phyloP scores from a whole-genome alignment of 163 green algal species.

The Chlorella variabilis region DNA sequence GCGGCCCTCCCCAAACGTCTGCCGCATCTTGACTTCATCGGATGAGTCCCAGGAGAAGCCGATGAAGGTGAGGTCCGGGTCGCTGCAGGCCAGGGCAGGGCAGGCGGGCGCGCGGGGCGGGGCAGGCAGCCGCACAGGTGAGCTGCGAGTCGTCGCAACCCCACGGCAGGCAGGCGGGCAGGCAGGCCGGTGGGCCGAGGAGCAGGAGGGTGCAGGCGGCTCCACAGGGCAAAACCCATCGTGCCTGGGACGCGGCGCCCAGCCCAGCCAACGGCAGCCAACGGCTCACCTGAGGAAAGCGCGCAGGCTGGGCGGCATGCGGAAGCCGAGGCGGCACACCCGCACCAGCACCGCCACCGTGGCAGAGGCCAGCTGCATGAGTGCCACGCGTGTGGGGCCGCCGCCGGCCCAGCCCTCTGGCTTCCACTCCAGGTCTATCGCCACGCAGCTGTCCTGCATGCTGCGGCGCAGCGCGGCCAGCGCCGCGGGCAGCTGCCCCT shows the following conservation, averaged over 20 bases:
- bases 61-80: constrained; percentile 41
- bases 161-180: background rate
- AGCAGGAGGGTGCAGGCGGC: too few species aligned
- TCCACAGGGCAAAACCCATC: too few species aligned
- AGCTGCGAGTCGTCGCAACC: too few species aligned
- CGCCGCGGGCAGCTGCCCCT: constrained; percentile 19
- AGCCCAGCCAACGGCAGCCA: too few species aligned
- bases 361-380: constrained; percentile 46
- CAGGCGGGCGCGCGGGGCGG: too few species aligned
- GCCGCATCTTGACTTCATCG: constrained; percentile 47
- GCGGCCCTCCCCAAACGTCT: constrained; percentile 41
- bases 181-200: too few species aligned
- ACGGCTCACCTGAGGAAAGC: constrained; percentile 38
- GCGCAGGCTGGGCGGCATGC: constrained; percentile 34
- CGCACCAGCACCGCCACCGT: constrained; percentile 40
- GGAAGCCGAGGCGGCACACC: background rate
- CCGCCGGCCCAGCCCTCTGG: constrained; percentile 37
- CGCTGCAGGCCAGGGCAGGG: constrained; percentile 16
- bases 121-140: too few species aligned
- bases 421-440: constrained; percentile 53
- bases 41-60: constrained; percentile 46
- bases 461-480: constrained; percentile 23
- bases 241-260: too few species aligned
- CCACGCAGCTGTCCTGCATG: constrained; percentile 45
- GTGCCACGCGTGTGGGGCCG: constrained; percentile 26